Evolutionary conservation across 257 asterid genomes (phyloP).

Genomic region (Oldenlandia corymbosa): DNA sequence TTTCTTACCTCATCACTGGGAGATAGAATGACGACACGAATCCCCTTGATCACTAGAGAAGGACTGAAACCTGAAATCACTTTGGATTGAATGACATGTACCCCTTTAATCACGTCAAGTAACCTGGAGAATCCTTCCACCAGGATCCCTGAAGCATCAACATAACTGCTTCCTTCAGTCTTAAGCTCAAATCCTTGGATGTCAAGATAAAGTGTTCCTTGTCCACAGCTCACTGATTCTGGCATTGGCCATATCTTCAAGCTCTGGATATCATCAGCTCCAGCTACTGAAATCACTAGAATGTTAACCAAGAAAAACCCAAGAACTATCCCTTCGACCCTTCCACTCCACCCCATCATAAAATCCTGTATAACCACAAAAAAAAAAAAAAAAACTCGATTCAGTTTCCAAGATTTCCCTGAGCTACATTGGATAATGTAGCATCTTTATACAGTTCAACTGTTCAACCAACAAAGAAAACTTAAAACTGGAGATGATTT

Average conservation of each 20-base stretch:
- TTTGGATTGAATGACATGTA: constrained; percentile 51
- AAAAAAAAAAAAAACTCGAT: no score
- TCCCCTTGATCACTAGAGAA: constrained; percentile 55
- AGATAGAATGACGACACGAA: constrained; percentile 56
- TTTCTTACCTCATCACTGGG: constrained; percentile 57
- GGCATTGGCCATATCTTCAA: constrained; percentile 97
- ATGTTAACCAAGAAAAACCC: constrained; percentile 29
- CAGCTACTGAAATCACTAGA: constrained; percentile 35
- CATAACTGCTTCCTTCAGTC: constrained; percentile 62
- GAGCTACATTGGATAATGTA: no score
- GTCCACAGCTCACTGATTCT: constrained; percentile 53
- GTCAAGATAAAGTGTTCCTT: constrained; percentile 43
- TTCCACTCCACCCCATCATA: constrained; percentile 36
- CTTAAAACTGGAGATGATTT: no score
- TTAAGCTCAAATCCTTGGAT: constrained; percentile 46
- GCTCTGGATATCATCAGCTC: constrained; percentile 31
- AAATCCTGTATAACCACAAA: constrained; percentile 22
- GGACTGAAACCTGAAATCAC: constrained; percentile 38
- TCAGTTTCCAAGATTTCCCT: no score
- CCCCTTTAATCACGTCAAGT: constrained; percentile 34
- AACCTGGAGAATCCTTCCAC: constrained; percentile 60
- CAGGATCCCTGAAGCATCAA: constrained; percentile 69
- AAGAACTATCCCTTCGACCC: constrained; percentile 18
- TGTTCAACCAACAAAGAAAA: no score
- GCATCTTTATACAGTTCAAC: no score